Evolutionary conservation across 2,329 filamentous ascomycete genomes (phyloP).

Genomic region (Sclerotinia glacialis): DNA sequence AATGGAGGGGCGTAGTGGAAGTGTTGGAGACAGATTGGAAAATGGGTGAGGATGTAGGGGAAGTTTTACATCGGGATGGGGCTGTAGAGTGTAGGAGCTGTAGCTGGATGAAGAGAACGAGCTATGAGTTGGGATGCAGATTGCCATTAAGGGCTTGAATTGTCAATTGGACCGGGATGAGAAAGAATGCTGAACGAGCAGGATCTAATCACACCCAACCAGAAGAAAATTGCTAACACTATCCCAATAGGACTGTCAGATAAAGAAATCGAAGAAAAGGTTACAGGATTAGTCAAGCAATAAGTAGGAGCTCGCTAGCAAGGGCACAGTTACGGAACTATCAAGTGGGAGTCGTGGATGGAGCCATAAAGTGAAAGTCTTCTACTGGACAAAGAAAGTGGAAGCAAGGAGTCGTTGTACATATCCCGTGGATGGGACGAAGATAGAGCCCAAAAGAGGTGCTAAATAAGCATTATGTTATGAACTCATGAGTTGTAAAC

Average conservation of each 20-base stretch:
- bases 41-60: not conserved
- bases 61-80: no score
- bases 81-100: not conserved
- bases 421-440: constrained; percentile 16
- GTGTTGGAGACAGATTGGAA: not conserved
- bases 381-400: not conserved
- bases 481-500: not conserved
- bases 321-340: not conserved
- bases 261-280: constrained; percentile 54
- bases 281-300: constrained; percentile 23
- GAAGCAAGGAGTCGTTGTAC: constrained; percentile 10
- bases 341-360: not conserved
- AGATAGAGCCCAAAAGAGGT: not conserved
- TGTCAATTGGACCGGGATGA: constrained; percentile 20
- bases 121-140: not conserved
- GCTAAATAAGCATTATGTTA: constrained; percentile 3
- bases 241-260: constrained; percentile 58
- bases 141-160: no score
- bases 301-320: not conserved
- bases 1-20: no score
- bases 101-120: not conserved
- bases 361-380: not conserved
- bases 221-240: not conserved
- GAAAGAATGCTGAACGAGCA: constrained; percentile 24
- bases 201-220: no score